Conservation (phyloP, 495 filamentous ascomycete genomes). For the Trichoderma asperelloides region DNA sequence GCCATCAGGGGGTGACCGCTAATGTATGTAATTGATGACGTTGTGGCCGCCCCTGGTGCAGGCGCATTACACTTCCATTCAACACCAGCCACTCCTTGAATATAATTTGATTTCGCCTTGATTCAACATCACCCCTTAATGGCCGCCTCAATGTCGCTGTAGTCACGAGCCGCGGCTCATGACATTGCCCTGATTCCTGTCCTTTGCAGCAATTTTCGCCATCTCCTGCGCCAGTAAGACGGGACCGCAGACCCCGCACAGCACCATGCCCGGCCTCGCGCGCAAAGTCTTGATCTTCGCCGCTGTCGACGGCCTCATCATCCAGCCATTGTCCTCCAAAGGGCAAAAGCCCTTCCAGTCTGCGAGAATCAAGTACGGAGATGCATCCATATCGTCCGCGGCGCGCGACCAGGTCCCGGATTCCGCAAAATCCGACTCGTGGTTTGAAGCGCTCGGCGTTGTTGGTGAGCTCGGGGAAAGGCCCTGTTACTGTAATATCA, state of each 20-base stretch:
- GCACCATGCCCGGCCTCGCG: slow-evolving; percentile 61
- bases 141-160: neutral
- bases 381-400: slow-evolving; percentile 38
- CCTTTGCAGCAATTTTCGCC: neutral
- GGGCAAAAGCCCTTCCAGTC: slow-evolving; percentile 37
- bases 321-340: slow-evolving; percentile 56
- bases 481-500: slow-evolving; percentile 7
- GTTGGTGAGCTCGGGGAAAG: slow-evolving; percentile 51
- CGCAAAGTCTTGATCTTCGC: slow-evolving; percentile 76
- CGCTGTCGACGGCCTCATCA: slow-evolving; percentile 74
- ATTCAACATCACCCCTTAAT: slow-evolving; percentile 3
- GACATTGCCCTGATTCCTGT: neutral
- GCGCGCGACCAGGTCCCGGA: slow-evolving; percentile 28
- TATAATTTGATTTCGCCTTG: neutral
- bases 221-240: neutral
- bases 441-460: slow-evolving; percentile 74
- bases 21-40: neutral
- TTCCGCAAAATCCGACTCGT: slow-evolving; percentile 25
- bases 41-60: neutral
- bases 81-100: too few relatives aligned
- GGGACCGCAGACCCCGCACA: slow-evolving; percentile 4
- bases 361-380: slow-evolving; percentile 68
- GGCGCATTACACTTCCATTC: neutral
- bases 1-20: neutral
- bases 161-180: neutral